These are phyloP conservation scores for Quaeritorhiza haematococci DNA, from an alignment of 371 early-diverging fungal genomes.

Conservation along the genomic window DNA sequence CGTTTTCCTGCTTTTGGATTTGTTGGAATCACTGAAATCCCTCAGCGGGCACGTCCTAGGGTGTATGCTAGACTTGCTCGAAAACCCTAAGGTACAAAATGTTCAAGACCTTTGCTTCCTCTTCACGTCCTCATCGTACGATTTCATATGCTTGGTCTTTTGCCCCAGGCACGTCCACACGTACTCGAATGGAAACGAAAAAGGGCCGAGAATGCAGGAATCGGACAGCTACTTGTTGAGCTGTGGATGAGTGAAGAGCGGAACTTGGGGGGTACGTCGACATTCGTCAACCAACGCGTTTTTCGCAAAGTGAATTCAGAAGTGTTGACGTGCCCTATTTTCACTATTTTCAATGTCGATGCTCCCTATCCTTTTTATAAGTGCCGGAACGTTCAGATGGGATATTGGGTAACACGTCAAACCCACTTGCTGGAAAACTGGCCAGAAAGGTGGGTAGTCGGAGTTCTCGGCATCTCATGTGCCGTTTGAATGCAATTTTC, in stretches of 20 bases:
- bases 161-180: slow-evolving; percentile 19
- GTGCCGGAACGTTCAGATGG: slow-evolving; percentile 27
- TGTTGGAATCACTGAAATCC: slow-evolving; percentile 16
- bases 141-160: too few relatives aligned
- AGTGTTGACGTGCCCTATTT: neutral
- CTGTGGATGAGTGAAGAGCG: slow-evolving; percentile 34
- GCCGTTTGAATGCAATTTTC: too few relatives aligned
- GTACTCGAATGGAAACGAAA: slow-evolving; percentile 32
- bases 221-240: slow-evolving; percentile 24
- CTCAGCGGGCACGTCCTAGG: slow-evolving; percentile 32
- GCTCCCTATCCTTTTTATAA: neutral
- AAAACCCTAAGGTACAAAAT: slow-evolving; percentile 33
- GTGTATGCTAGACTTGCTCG: slow-evolving; percentile 33
- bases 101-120: too few relatives aligned
- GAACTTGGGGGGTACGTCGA: slow-evolving; percentile 21
- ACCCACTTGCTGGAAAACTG: slow-evolving; percentile 26
- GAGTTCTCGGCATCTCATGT: too few relatives aligned
- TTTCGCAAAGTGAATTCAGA: neutral
- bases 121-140: too few relatives aligned
- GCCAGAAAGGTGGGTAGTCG: too few relatives aligned
- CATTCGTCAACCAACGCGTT: neutral
- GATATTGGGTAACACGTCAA: slow-evolving; percentile 15
- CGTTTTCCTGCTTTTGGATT: slow-evolving; percentile 31
- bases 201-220: slow-evolving; percentile 16
- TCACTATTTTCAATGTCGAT: slow-evolving; percentile 1